Base-by-base conservation (phyloP, 2,329 filamentous ascomycete genomes). In the Penicillium sp. region DNA sequence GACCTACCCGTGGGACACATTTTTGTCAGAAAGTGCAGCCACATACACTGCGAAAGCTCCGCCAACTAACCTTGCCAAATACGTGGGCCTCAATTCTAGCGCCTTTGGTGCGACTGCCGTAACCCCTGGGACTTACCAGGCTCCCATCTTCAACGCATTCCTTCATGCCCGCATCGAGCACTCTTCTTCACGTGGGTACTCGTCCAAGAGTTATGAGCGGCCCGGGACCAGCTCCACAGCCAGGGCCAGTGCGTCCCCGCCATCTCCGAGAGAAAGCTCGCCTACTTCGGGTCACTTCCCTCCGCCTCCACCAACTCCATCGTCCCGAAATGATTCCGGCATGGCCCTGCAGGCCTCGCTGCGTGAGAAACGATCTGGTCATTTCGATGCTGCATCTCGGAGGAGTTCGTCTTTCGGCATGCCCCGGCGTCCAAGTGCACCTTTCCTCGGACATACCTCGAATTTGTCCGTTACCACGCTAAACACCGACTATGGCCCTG, bases 361-460 rank as follows among this genome's bases (percentile, higher is more conserved):
- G 58, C 87, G 92, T 35, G 95, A 98, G 77, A 99, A 98, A 80
- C 87, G 94, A 53, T 98, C 95, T 3, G 93, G 91, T 1, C 92
- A 97, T 73, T 96, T 98, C 66, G 90, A 95, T 69, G 86, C 89
- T 57, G 77, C 81, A 64, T 89, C 89, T n/a, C 86, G 93, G 60
- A 87, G 94, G 65, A 97, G 93, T 78, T 96, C 93, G n/a, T 96
- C 93, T 1, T 96, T 96, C 75, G 91, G 89, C 33, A 82, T 93
- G 71, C 91, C 84, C 50, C 80, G 84, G 66, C 80, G 78, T 43
- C 89, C 90, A 5, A 91, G 86, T 72, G 79, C 88, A 35, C 91
- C 92, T 4, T 92, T 94, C 77, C 81, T 91, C 37, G 82, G 84
- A 50, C 86, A 89, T 72, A 81, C 83, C 53, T 73, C 74, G 6